A percentile compares a stretch with the other conserved stretches of the same genome.
These are phyloP conservation scores for Penicillium digitatum DNA, from an alignment of 2,329 filamentous ascomycete genomes.

Conservation along the genomic window DNA sequence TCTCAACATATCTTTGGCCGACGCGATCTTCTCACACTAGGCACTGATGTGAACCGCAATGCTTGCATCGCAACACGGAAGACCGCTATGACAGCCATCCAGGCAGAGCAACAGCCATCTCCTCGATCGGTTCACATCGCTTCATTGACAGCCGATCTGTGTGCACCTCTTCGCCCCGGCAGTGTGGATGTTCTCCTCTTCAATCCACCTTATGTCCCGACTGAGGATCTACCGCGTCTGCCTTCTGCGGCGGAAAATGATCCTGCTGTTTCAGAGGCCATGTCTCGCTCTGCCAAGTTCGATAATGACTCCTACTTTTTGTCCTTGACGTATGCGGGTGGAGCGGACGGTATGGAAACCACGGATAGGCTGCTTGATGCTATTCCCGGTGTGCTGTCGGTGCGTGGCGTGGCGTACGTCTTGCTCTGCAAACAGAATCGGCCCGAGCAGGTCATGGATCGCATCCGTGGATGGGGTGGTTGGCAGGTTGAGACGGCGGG, in stretches of 20 bases:
- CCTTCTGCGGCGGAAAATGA: conserved; percentile 29
- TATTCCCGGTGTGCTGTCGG: conserved; percentile 61
- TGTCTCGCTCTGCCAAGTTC: conserved; percentile 49
- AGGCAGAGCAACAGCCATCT: conserved; percentile 25
- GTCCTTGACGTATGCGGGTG: conserved; percentile 83
- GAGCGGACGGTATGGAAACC: conserved; percentile 86
- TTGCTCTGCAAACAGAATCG: conserved; percentile 87
- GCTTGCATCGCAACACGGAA: conserved; percentile 71
- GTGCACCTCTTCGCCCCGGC: conserved; percentile 54
- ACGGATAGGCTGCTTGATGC: conserved; percentile 72
- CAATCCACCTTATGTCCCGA: conserved; percentile 96
- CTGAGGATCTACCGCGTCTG: conserved; percentile 63
- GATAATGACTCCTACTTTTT: conserved; percentile 80
- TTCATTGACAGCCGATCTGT: conserved; percentile 67
- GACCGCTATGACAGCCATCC: conserved; percentile 59
- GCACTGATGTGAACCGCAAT: conserved; percentile 78
- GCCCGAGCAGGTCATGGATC: conserved; percentile 67
- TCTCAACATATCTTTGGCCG: conserved; percentile 68
- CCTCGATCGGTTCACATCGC: conserved; percentile 57
- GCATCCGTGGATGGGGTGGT: conserved; percentile 55
- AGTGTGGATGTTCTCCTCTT: conserved; percentile 82
- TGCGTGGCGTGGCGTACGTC: conserved; percentile 77
- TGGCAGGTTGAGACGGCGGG: conserved; percentile 79
- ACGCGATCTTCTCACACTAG: conserved; percentile 65
- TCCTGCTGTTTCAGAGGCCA: conserved; percentile 26